These are phyloP conservation scores for Trametes sanguinea DNA, from an alignment of 768 basidiomycete genomes.

Conservation along the genomic window DNA sequence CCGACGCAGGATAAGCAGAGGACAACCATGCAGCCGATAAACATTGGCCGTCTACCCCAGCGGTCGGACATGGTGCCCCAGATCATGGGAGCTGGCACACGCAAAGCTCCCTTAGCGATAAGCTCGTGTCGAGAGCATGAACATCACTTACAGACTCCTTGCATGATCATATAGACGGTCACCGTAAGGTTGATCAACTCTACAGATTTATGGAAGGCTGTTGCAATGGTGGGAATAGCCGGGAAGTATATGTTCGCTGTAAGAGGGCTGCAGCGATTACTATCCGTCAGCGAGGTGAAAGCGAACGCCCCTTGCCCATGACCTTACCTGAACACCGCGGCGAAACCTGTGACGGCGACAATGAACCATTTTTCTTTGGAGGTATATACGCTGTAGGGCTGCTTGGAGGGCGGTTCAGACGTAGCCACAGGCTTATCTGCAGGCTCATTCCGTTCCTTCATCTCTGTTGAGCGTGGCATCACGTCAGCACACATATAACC, in stretches of 20 bases:
- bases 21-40: constrained; percentile 62
- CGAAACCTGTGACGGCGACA: constrained; percentile 56
- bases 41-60: constrained; percentile 63
- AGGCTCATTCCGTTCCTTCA: neutral
- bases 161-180: constrained; percentile 73
- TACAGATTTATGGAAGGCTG: constrained; percentile 61
- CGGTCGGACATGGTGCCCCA: constrained; percentile 75
- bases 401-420: constrained; percentile 5
- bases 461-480: neutral
- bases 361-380: constrained; percentile 68
- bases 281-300: neutral
- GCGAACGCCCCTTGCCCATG: neutral
- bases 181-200: constrained; percentile 82
- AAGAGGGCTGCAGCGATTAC: constrained; percentile 30
- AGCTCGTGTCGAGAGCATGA: neutral
- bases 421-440: neutral
- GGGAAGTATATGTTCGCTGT: constrained; percentile 81
- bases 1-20: constrained; percentile 68
- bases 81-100: constrained; percentile 42
- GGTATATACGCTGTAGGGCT: constrained; percentile 51
- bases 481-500: neutral
- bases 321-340: constrained; percentile 62
- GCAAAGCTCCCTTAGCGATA: neutral
- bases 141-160: constrained; percentile 53
- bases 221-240: constrained; percentile 68